Conservation (phyloP, 2,329 filamentous ascomycete species). For the Colletotrichum lentis region DNA sequence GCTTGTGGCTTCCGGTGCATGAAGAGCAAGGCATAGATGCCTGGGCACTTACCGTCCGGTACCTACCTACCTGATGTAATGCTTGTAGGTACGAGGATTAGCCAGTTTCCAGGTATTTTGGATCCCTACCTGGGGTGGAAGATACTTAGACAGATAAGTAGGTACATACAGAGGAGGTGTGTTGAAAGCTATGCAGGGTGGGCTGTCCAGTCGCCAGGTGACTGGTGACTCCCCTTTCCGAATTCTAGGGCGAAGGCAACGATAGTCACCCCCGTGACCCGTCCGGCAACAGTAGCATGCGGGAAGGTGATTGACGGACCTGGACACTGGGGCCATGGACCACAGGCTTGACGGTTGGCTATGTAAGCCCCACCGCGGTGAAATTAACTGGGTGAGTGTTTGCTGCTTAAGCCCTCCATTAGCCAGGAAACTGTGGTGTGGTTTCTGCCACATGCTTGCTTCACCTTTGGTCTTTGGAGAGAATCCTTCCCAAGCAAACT, state of each 20-base stretch:
- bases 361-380: neutral
- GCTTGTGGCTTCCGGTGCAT: slow-evolving; percentile 27
- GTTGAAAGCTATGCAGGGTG: neutral
- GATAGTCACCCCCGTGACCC: neutral
- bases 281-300: neutral
- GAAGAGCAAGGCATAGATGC: neutral
- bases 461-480: neutral
- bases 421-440: neutral
- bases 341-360: neutral
- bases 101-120: no score
- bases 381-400: neutral
- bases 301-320: neutral
- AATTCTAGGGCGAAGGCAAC: slow-evolving; percentile 6
- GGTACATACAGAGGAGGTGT: no score
- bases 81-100: neutral
- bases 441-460: neutral
- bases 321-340: neutral
- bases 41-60: no score
- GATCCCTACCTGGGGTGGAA: no score
- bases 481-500: neutral
- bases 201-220: neutral
- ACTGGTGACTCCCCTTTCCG: neutral
- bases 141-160: no score
- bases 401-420: neutral
- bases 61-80: no score